These are phyloP conservation scores for Thozetella sp. DNA, from an alignment of 495 filamentous ascomycete species.

Conservation along the genomic window DNA sequence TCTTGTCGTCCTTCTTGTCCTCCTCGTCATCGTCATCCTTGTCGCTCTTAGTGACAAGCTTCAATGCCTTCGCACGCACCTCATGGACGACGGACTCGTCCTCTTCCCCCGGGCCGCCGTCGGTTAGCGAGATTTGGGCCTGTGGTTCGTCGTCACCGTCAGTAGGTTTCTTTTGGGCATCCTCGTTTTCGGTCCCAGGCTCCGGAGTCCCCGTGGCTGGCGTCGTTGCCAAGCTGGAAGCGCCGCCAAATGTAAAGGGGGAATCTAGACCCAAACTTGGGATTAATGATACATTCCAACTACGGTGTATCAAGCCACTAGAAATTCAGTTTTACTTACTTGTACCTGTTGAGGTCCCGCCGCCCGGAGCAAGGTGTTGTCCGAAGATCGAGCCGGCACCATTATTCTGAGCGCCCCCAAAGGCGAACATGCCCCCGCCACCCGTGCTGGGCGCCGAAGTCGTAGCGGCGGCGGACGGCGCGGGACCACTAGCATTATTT, in stretches of 20 bases:
- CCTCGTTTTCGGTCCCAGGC: constrained; percentile 52
- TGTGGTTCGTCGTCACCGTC: constrained; percentile 52
- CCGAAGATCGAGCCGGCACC: constrained; percentile 14
- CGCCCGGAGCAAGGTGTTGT: constrained; percentile 31
- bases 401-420: constrained; percentile 21
- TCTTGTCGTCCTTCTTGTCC: constrained; percentile 29
- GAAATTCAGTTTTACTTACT: constrained; percentile 28
- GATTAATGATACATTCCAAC: constrained; percentile 25
- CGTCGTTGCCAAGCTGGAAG: constrained; percentile 56
- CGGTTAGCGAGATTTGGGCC: constrained; percentile 64
- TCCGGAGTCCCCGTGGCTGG: constrained; percentile 66
- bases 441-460: not conserved
- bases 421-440: constrained; percentile 17
- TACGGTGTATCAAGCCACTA: not conserved
- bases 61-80: constrained; percentile 63
- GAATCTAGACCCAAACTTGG: constrained; percentile 28
- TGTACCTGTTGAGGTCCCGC: constrained; percentile 41
- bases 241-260: constrained; percentile 46
- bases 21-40: constrained; percentile 36
- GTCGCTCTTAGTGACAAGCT: constrained; percentile 34
- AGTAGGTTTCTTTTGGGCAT: constrained; percentile 42
- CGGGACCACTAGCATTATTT: not conserved
- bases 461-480: not conserved
- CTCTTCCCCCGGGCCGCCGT: constrained; percentile 68
- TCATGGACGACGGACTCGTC: constrained; percentile 67